These are phyloP conservation scores for Penicillium decumbens DNA, from an alignment of 2,329 filamentous ascomycete genomes.

Conservation along the genomic window DNA sequence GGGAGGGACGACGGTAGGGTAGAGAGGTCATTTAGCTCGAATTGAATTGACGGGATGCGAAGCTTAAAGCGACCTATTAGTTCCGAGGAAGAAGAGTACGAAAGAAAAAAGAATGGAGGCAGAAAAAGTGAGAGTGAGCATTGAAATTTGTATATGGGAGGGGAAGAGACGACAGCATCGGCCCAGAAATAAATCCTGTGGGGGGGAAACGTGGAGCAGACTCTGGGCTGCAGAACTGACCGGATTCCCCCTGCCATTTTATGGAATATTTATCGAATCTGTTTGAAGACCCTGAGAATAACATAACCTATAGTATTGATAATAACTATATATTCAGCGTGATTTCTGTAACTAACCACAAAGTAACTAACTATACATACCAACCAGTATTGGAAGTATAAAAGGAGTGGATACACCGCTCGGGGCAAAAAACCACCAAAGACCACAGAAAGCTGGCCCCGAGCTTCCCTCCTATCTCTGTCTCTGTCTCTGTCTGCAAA, in stretches of 20 bases:
- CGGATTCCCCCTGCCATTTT: neutral
- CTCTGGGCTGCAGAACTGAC: neutral
- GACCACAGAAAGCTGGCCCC: neutral
- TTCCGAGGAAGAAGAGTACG: neutral
- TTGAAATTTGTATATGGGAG: neutral
- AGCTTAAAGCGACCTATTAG: neutral
- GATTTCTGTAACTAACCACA: too few species aligned
- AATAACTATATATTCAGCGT: neutral
- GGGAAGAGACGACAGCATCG: constrained; percentile 1
- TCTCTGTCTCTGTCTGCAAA: neutral
- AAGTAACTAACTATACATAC: too few species aligned
- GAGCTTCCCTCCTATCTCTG: constrained; percentile 1
- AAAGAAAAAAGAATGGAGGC: neutral
- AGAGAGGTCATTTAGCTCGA: constrained; percentile 28
- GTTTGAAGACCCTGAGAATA: neutral
- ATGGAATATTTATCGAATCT: neutral
- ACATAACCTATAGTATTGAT: neutral
- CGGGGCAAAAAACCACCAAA: neutral
- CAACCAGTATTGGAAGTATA: too few species aligned
- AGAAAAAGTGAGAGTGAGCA: neutral
- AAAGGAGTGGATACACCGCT: neutral
- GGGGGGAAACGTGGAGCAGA: constrained; percentile 2
- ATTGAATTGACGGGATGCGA: neutral
- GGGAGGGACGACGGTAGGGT: constrained; percentile 32
- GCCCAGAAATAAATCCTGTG: neutral